Evolutionary conservation across 805 yeast genomes (phyloP).

Genomic region (Starmerella bombicola): DNA sequence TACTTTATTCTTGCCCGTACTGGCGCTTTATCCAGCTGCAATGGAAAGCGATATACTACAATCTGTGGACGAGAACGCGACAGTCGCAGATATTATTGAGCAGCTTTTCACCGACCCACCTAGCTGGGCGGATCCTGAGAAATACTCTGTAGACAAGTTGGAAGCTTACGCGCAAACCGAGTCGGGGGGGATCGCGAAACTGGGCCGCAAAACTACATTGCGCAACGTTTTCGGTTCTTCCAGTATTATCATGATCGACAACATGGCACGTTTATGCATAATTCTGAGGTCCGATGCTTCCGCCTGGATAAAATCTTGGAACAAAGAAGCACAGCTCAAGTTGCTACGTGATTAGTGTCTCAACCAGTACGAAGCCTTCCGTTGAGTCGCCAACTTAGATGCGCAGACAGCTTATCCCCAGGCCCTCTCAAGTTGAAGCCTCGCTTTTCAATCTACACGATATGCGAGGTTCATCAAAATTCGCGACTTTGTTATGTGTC

Average conservation of each 20-base stretch:
- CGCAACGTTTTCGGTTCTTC: slow-evolving; percentile 56
- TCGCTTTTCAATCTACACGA: no score
- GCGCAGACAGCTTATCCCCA: no score
- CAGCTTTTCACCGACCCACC: slow-evolving; percentile 53
- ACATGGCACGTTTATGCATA: slow-evolving; percentile 55
- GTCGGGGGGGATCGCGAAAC: slow-evolving; percentile 72
- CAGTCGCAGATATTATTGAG: slow-evolving; percentile 51
- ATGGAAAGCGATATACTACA: slow-evolving; percentile 76
- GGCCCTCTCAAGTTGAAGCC: no score
- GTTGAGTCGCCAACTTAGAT: no score
- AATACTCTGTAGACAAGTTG: slow-evolving; percentile 47
- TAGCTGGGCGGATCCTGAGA: slow-evolving; percentile 45
- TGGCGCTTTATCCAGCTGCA: slow-evolving; percentile 67
- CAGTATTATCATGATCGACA: slow-evolving; percentile 64
- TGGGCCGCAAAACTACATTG: slow-evolving; percentile 63
- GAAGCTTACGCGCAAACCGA: slow-evolving; percentile 73
- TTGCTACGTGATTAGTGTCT: slow-evolving; percentile 8
- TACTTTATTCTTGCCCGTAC: slow-evolving; percentile 68
- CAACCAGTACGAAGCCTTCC: no score
- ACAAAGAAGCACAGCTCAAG: slow-evolving; percentile 21
- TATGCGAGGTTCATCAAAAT: no score
- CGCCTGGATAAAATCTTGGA: slow-evolving; percentile 43
- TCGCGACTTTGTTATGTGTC: no score
- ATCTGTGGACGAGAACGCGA: slow-evolving; percentile 57
- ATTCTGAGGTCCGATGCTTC: slow-evolving; percentile 61